These are phyloP conservation scores for Helotiales sp. DNA, from an alignment of 2,329 filamentous ascomycete genomes.

Conservation along the genomic window DNA sequence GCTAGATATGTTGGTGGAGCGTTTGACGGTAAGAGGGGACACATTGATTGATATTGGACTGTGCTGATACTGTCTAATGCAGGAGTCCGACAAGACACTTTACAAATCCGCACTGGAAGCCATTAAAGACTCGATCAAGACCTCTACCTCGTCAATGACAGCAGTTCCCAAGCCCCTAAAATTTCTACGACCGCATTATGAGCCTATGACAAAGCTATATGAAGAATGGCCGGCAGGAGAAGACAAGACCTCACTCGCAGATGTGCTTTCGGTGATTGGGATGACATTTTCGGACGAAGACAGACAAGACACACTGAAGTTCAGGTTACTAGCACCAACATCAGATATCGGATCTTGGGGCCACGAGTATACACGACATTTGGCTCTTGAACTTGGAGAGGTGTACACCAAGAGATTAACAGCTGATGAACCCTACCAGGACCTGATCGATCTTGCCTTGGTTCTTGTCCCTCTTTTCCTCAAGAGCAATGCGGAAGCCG, in stretches of 20 bases:
- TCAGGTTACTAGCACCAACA: constrained; percentile 83
- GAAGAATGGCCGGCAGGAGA: constrained; percentile 83
- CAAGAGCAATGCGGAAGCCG: constrained; percentile 95
- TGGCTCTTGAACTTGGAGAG: constrained; percentile 93
- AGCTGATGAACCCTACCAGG: constrained; percentile 79
- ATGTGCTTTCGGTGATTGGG: constrained; percentile 94
- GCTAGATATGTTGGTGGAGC: constrained; percentile 96
- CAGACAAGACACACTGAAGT: constrained; percentile 93
- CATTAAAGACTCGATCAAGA: constrained; percentile 99
- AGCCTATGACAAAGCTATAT: constrained; percentile 82
- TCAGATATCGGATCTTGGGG: constrained; percentile 97
- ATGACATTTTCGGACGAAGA: constrained; percentile 99
- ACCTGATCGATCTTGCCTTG: constrained; percentile 81
- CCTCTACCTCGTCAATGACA: constrained; percentile 98
- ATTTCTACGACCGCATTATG: constrained; percentile 95
- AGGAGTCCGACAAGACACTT: constrained; percentile 84
- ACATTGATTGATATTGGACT: neutral
- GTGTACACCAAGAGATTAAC: constrained; percentile 87
- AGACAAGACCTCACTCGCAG: constrained; percentile 86
- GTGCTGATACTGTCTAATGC: constrained; percentile 21
- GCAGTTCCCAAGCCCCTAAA: constrained; percentile 98
- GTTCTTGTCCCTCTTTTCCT: constrained; percentile 91
- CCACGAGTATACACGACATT: constrained; percentile 95
- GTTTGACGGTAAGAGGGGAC: constrained; percentile 69
- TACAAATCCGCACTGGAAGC: constrained; percentile 92